A percentile compares a stretch with the other conserved stretches of the same genome.
These are phyloP conservation scores for Apiospora koreana DNA, from an alignment of 2,329 filamentous ascomycete species.

Conservation along the genomic window DNA sequence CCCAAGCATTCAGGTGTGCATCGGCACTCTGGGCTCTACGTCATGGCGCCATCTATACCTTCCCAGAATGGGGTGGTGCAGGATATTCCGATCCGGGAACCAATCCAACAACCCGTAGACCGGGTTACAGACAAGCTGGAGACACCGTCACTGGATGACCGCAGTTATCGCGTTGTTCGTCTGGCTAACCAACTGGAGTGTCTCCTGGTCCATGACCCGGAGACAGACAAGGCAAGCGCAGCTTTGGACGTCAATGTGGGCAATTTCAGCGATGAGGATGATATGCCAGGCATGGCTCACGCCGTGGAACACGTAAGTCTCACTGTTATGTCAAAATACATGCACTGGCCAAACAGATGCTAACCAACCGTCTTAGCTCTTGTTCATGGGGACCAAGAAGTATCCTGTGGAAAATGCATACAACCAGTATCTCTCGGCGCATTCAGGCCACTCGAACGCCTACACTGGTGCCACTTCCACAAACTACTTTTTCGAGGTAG, in stretches of 20 bases:
- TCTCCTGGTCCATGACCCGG: conserved; percentile 87
- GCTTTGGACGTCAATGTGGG: conserved; percentile 88
- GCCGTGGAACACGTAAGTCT: conserved; percentile 75
- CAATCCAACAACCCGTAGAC: conserved; percentile 34
- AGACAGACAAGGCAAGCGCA: conserved; percentile 95
- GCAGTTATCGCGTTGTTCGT: conserved; percentile 83
- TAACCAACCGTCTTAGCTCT: conserved; percentile 52
- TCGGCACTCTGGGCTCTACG: not conserved
- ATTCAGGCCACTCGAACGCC: conserved; percentile 92
- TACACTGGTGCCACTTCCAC: conserved; percentile 93
- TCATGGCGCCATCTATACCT: conserved; percentile 14
- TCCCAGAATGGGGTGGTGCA: conserved; percentile 25
- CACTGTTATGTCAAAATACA: not conserved
- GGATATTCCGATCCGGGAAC: conserved; percentile 30
- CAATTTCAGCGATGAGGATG: conserved; percentile 87
- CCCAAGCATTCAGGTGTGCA: not conserved
- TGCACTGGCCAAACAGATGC: not conserved
- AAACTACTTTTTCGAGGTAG: conserved; percentile 97
- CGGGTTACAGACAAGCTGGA: conserved; percentile 34
- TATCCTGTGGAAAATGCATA: conserved; percentile 96
- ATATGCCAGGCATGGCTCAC: conserved; percentile 94
- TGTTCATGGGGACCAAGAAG: conserved; percentile 99
- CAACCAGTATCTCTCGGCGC: conserved; percentile 84
- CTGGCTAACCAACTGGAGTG: conserved; percentile 87
- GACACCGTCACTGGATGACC: conserved; percentile 62